phyloP scores from a whole-genome alignment of 257 asterid genomes.

The Agastache rugosa region DNA sequence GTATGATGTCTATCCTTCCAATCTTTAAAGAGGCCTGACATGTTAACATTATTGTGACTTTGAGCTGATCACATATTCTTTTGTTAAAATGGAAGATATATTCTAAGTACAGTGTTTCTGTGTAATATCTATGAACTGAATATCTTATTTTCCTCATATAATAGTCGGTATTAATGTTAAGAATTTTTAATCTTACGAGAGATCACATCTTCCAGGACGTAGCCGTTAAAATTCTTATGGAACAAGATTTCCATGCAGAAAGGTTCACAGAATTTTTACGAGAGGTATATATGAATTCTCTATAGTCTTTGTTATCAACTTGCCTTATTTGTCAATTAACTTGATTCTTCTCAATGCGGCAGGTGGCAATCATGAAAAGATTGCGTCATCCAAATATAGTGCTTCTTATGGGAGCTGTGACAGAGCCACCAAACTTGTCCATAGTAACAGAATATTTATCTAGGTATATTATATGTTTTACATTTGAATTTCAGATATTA shows the following conservation, averaged over 20 bases:
- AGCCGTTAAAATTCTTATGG: conserved; percentile 94
- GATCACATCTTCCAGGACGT: conserved; percentile 69
- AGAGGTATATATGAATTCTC: conserved; percentile 57
- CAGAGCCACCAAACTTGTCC: conserved; percentile 84
- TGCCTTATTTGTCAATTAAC: conserved; percentile 25
- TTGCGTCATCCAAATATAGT: conserved; percentile 95
- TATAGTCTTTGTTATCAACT: conserved; percentile 18
- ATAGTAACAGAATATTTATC: conserved; percentile 90
- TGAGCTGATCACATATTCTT: conserved; percentile 22
- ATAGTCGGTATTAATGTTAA: conserved; percentile 4
- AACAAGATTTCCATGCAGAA: conserved; percentile 79
- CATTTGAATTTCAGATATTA: conserved; percentile 29
- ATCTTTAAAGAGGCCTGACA: conserved; percentile 21
- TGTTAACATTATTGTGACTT: conserved; percentile 26
- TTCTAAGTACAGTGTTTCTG: conserved; percentile 26
- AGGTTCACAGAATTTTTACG: conserved; percentile 68
- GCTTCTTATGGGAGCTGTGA: conserved; percentile 96
- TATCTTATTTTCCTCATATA: conserved; percentile 14
- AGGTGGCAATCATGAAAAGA: conserved; percentile 94
- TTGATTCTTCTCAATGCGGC: conserved; percentile 37
- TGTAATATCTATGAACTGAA: conserved; percentile 12
- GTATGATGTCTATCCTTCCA: conserved; percentile 57
- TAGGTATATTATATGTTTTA: conserved; percentile 52
- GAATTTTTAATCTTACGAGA: conserved; percentile 34
- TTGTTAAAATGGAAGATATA: conserved; percentile 14